phyloP scores from a whole-genome alignment of 805 yeast genomes.

The Yarrowia bubula region DNA sequence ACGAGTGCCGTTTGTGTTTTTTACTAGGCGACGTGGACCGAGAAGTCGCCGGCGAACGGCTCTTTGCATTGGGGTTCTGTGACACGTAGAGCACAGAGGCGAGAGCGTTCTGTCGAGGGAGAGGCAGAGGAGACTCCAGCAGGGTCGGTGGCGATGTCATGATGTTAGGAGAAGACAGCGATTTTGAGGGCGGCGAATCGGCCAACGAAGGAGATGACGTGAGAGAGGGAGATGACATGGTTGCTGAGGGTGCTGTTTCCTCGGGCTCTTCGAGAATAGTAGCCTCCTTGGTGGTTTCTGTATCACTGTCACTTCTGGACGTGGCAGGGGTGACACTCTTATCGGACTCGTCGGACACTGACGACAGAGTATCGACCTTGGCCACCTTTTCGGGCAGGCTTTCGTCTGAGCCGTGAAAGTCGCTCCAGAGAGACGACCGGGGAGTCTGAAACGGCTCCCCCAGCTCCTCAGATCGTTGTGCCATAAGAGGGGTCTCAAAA shows the following conservation, averaged over 20 bases:
- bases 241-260: no score
- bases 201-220: neutral
- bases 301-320: no score
- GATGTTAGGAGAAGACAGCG: neutral
- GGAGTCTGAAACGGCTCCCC: neutral
- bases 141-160: neutral
- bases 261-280: no score
- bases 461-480: neutral
- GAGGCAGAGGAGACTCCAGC: neutral
- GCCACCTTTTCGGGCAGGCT: neutral
- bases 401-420: neutral
- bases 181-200: neutral
- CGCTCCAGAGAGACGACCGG: neutral
- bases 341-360: neutral
- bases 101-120: neutral
- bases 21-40: neutral
- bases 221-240: neutral
- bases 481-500: no score
- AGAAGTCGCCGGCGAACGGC: neutral
- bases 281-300: no score
- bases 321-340: no score
- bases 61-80: constrained; percentile 12
- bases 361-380: no score
- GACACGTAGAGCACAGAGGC: neutral
- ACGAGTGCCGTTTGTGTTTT: neutral